These are phyloP conservation scores for Eucalyptus pauciflora DNA, from an alignment of 345 rosid genomes.

Conservation along the genomic window DNA sequence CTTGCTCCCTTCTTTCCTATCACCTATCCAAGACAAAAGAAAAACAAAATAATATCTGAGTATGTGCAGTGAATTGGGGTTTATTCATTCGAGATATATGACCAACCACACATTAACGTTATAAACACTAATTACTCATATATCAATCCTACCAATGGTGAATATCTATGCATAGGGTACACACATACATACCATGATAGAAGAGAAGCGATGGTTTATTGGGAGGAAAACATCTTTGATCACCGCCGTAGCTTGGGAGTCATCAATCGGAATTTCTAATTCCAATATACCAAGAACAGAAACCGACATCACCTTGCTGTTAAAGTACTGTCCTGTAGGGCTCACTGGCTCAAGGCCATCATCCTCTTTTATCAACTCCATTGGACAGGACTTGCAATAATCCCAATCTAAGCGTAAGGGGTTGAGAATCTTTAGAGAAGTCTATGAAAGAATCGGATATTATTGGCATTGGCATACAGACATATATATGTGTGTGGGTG, in stretches of 20 bases:
- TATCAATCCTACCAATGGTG: neutral
- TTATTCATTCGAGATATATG: neutral
- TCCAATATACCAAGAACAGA: constrained; percentile 8
- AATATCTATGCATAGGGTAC: neutral
- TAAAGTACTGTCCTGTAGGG: constrained; percentile 18
- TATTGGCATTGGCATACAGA: neutral
- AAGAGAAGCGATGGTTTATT: constrained; percentile 31
- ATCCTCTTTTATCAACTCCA: neutral
- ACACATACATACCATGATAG: constrained; percentile 15
- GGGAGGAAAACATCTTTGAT: constrained; percentile 15
- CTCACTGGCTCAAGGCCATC: constrained; percentile 17
- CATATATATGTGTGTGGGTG: too few species aligned
- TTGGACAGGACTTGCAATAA: neutral
- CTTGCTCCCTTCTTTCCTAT: neutral
- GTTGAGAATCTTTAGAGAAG: neutral
- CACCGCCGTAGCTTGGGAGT: neutral
- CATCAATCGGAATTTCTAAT: neutral
- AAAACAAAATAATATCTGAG: neutral
- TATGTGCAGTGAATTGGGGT: neutral
- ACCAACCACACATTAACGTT: neutral
- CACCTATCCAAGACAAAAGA: neutral
- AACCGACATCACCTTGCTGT: constrained; percentile 6
- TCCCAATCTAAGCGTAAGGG: neutral
- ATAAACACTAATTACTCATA: neutral
- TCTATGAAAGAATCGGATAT: neutral